phyloP scores from a whole-genome alignment of 2,329 filamentous ascomycete species.

The Ilyonectria mors-panacis region DNA sequence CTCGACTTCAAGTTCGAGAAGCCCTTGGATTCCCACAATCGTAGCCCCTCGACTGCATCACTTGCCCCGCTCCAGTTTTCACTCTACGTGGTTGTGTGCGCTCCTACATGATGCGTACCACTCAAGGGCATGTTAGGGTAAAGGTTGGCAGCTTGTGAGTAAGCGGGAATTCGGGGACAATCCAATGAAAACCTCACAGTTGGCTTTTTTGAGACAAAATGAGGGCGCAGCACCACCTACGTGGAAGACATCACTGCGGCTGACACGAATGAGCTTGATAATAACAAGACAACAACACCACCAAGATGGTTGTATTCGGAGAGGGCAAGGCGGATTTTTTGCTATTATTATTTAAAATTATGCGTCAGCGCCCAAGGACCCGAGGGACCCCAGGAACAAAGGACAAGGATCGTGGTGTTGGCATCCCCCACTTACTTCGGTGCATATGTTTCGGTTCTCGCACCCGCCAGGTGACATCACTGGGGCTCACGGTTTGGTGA shows the following conservation, averaged over 20 bases:
- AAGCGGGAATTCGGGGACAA: slow-evolving; percentile 21
- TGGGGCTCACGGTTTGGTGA: slow-evolving; percentile 10
- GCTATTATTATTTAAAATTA: not conserved
- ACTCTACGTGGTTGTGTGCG: slow-evolving; percentile 3
- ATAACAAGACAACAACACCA: slow-evolving; percentile 8
- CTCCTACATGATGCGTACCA: slow-evolving; percentile 4
- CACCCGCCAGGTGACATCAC: slow-evolving; percentile 3
- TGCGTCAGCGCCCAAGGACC: slow-evolving; percentile 22
- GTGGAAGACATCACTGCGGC: slow-evolving; percentile 8
- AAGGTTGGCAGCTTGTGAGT: slow-evolving; percentile 18
- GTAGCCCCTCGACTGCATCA: not conserved
- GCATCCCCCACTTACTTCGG: slow-evolving; percentile 9
- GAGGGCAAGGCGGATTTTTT: slow-evolving; percentile 14
- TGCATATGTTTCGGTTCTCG: slow-evolving; percentile 15
- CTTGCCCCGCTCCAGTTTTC: not conserved
- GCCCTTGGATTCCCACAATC: not conserved
- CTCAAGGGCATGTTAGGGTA: slow-evolving; percentile 1
- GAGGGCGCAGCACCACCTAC: slow-evolving; percentile 28
- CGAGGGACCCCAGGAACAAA: not conserved
- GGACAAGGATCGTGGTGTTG: slow-evolving; percentile 9
- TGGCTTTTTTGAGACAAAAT: slow-evolving; percentile 26
- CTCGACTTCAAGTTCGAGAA: not conserved
- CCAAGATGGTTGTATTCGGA: slow-evolving; percentile 11
- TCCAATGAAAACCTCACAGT: slow-evolving; percentile 22
- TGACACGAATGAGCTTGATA: slow-evolving; percentile 10